Evolutionary conservation across 495 filamentous ascomycete species (phyloP), one percentile per base, ranked within the genome.

Genomic region (Penicillium longicatenatum): DNA sequence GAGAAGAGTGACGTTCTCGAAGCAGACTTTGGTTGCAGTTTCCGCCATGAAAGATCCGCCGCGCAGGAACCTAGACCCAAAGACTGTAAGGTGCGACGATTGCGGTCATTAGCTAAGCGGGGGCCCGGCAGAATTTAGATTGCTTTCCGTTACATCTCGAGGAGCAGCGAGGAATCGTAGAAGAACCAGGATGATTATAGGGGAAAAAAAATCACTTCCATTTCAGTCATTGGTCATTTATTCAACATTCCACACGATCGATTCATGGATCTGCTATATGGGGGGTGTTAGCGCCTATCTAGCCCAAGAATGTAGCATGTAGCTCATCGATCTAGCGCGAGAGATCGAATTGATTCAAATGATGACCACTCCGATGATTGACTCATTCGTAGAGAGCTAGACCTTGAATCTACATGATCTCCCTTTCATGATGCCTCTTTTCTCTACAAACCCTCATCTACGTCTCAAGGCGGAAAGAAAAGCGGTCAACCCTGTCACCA

Each of bases 11-110:
- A 61, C 55, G 62, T 64, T 60, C 56, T 60, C 57, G 61, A 63
- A 56, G 20, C 37, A 45, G 48, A 59, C 44, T 26, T 53, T 53
- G 42, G 55, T 58, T 46, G 50, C 55, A 50, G 22, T 47, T 39
- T 22, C 24, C 47, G 30, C 33, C 29, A 29, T 35, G 48, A 46
- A 44, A 22, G 61, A 65, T 57, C 63, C 60, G 59, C 62, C 58
- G 52, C 62, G 43, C 54, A 50, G 64, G 61, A 54, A 64, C 64
- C 54, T 64, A 44, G 60, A 62, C 52, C 62, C 62, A 59, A 19
- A 41, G 37, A 19, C 39, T 58, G 26, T 50, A 20, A 31, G 21
- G 42, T 22, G n/a, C 42, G 45, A 52, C 50, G 50, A 52, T 52
- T 52, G 50, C 50, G 50, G 50, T 29, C 33, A 29, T 37, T 52